Base-by-base conservation (phyloP, 1,284 basidiomycete species). In the Cryptococcus sp. region DNA sequence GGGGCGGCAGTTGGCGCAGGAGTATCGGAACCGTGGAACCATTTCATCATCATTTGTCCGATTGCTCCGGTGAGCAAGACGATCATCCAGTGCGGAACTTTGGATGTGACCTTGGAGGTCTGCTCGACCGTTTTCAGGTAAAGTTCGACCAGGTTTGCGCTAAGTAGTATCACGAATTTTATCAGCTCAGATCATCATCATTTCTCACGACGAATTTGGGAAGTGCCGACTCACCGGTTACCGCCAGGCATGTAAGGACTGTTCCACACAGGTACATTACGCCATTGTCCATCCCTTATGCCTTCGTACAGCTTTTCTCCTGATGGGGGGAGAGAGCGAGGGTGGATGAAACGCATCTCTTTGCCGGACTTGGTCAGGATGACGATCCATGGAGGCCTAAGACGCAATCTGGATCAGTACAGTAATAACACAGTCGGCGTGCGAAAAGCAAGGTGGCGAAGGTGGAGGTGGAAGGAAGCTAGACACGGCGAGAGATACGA, bases 321-420 rank as follows among this genome's bases (percentile, higher is more conserved):
- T 23, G 68, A 57, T 2, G 70, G 62, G 8, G 57, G 52, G 47
- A 75, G 54, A n/a, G 53, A 43, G 5, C 57, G 34, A 13, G 67
- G 55, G 2, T 48, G 29, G 15, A 75, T 47, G 62, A 76, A 77
- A 3, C 74, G 65, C 16, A 74, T 56, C 2, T 62, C 54, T 19
- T 55, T 46, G 13, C 71, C 71, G 17, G 65, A 50, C 22, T 74
- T 53, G 11, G 68, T 65, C 11, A 67, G 64, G 54, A 77, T 62
- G 43, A 74, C 68, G 46, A 73, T 23, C 55, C 66, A 68, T 3
- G 74, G 75, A 2, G 74, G 69, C 54, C 73, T 73, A 54, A 16
- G 29, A 34, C 8, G 8, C 8, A 13, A 34, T 7, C 29, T 34
- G 29, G 13, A 34, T 34, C 29, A 34, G 29, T 34, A 34, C 29